Conservation (phyloP, 2,329 filamentous ascomycete species). For the Fusarium sp. region DNA sequence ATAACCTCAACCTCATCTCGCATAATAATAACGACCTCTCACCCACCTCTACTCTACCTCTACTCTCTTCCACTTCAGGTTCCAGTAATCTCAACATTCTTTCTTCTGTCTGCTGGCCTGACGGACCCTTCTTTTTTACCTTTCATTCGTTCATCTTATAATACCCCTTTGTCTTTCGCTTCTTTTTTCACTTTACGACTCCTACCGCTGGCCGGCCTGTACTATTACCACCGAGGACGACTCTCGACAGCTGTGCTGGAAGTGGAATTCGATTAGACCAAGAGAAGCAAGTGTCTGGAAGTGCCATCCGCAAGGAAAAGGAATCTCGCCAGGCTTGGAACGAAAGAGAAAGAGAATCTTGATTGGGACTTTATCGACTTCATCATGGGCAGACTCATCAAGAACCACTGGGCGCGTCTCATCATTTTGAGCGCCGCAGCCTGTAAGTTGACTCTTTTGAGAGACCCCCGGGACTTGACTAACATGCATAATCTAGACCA, state of each 20-base stretch:
- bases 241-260: slow-evolving; percentile 18
- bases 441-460: slow-evolving; percentile 67
- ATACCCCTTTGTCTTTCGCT: slow-evolving; percentile 12
- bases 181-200: slow-evolving; percentile 10
- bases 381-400: slow-evolving; percentile 95
- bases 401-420: slow-evolving; percentile 98
- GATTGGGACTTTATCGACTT: slow-evolving; percentile 23
- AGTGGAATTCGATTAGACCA: slow-evolving; percentile 25
- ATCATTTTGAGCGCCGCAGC: slow-evolving; percentile 87
- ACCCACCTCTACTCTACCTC: slow-evolving; percentile 11
- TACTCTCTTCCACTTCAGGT: slow-evolving; percentile 6
- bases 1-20: slow-evolving; percentile 10
- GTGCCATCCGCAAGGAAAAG: slow-evolving; percentile 18
- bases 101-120: slow-evolving; percentile 37
- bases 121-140: slow-evolving; percentile 17
- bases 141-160: slow-evolving; percentile 5
- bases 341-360: slow-evolving; percentile 15
- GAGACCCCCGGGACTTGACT: slow-evolving; percentile 25
- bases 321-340: slow-evolving; percentile 1
- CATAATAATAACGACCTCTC: slow-evolving; percentile 30
- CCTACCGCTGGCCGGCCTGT: slow-evolving; percentile 36
- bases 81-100: slow-evolving; percentile 17
- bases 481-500: slow-evolving; percentile 74
- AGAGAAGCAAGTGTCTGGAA: slow-evolving; percentile 16
- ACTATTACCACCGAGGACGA: slow-evolving; percentile 24